Evolutionary conservation across 192 early-diverging fungal genomes (phyloP).

Genomic region (Linderina pennispora): DNA sequence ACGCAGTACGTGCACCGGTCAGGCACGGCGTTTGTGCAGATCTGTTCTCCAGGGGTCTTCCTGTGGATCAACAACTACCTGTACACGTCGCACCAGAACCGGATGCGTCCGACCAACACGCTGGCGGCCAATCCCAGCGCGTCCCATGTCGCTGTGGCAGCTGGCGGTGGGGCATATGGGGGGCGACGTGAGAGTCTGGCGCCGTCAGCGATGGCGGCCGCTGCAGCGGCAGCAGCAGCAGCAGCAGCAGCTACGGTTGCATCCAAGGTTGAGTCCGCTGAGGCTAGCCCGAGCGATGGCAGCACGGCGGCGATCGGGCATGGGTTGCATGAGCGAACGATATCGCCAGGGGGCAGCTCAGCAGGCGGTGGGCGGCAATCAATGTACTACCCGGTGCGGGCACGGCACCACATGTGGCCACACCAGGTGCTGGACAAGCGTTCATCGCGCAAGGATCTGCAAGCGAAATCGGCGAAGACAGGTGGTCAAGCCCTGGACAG

Average conservation of each 20-base stretch:
- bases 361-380: conserved; percentile 8
- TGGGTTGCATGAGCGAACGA: too few relatives aligned
- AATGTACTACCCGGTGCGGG: conserved; percentile 23
- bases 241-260: too few relatives aligned
- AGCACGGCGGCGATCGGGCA: neutral
- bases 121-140: too few relatives aligned
- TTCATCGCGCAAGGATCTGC: conserved; percentile 5
- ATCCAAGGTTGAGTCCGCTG: neutral
- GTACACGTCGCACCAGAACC: conserved; percentile 31
- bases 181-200: neutral
- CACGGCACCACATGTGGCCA: conserved; percentile 31
- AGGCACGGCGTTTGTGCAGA: conserved; percentile 91
- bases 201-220: neutral
- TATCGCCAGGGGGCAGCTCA: conserved; percentile 2
- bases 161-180: neutral
- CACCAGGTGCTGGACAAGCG: conserved; percentile 23
- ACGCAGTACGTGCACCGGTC: conserved; percentile 89
- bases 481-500: conserved; percentile 19
- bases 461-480: conserved; percentile 10
- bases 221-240: too few relatives aligned
- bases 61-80: conserved; percentile 87
- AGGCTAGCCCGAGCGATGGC: neutral
- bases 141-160: neutral
- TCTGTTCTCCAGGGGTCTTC: conserved; percentile 66
- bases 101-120: conserved; percentile 13